These are phyloP conservation scores for Capronia epimyces DNA, from an alignment of 2,329 filamentous ascomycete genomes.

Conservation along the genomic window DNA sequence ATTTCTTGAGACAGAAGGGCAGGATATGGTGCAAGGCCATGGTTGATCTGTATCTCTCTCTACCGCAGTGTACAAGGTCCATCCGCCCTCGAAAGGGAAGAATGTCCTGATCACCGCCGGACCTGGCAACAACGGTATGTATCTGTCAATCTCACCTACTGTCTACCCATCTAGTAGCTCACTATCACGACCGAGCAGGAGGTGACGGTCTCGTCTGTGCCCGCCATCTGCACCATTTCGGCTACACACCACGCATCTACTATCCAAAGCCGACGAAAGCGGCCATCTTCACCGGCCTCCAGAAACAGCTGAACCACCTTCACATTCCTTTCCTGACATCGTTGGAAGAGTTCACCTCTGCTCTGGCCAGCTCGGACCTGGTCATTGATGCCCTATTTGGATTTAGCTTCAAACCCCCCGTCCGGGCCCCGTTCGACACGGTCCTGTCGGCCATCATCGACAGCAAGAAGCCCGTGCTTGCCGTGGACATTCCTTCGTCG, in stretches of 20 bases:
- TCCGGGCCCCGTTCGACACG: slow-evolving; percentile 82
- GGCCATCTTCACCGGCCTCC: slow-evolving; percentile 80
- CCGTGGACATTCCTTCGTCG: slow-evolving; percentile 87
- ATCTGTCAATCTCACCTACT: neutral
- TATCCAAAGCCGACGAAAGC: slow-evolving; percentile 90
- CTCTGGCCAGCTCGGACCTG: slow-evolving; percentile 66
- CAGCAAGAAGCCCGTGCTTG: slow-evolving; percentile 69
- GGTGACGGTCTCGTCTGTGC: slow-evolving; percentile 94
- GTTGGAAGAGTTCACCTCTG: slow-evolving; percentile 62
- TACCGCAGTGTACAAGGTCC: slow-evolving; percentile 70
- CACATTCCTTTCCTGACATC: slow-evolving; percentile 65
- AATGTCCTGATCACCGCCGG: slow-evolving; percentile 85
- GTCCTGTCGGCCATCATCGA: slow-evolving; percentile 71
- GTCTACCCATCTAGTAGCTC: neutral
- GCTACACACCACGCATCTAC: slow-evolving; percentile 82
- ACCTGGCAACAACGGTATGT: slow-evolving; percentile 60
- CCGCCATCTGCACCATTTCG: slow-evolving; percentile 84
- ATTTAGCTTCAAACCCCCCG: slow-evolving; percentile 86
- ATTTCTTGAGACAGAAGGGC: too few species aligned
- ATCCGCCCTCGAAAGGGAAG: slow-evolving; percentile 65
- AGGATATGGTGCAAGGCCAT: too few species aligned
- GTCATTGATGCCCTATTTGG: slow-evolving; percentile 92
- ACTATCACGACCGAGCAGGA: slow-evolving; percentile 48
- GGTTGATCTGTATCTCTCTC: neutral
- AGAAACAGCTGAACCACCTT: slow-evolving; percentile 78